phyloP scores from a whole-genome alignment of 2,329 filamentous ascomycete species.

The Venturia aucupariae region DNA sequence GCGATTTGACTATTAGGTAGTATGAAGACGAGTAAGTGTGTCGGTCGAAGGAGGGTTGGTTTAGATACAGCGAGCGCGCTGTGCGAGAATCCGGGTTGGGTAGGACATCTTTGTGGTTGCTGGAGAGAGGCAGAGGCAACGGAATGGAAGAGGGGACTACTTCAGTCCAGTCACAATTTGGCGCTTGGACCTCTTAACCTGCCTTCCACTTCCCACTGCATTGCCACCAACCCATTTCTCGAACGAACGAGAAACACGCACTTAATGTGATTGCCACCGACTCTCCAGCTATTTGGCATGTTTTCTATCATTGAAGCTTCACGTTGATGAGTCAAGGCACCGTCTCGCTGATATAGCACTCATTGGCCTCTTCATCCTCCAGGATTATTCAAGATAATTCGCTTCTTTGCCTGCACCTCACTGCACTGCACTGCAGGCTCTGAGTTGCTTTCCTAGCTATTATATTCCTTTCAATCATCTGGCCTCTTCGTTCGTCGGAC shows the following conservation, averaged over 20 bases:
- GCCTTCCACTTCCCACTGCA: not conserved
- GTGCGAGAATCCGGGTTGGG: not conserved
- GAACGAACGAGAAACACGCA: not conserved
- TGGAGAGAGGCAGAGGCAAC: not conserved
- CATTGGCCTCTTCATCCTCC: not conserved
- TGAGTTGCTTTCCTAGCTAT: too few relatives aligned
- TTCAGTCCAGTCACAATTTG: not conserved
- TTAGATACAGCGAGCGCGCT: conserved; percentile 1
- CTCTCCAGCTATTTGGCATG: not conserved
- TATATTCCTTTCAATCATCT: not conserved
- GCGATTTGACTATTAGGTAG: not conserved
- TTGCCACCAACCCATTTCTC: not conserved
- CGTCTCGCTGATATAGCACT: not conserved
- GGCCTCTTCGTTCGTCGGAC: not conserved
- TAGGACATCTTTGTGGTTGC: not conserved
- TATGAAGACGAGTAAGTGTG: not conserved
- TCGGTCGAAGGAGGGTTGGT: not conserved
- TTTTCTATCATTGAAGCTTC: not conserved
- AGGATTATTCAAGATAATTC: not conserved
- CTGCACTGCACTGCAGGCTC: not conserved
- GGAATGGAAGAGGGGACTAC: not conserved
- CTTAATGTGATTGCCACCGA: not conserved
- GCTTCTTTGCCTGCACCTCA: not conserved
- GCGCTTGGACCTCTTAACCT: not conserved
- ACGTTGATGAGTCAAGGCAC: not conserved